These are phyloP conservation scores for Tuber borchii DNA, from an alignment of 495 filamentous ascomycete species.

Conservation along the genomic window DNA sequence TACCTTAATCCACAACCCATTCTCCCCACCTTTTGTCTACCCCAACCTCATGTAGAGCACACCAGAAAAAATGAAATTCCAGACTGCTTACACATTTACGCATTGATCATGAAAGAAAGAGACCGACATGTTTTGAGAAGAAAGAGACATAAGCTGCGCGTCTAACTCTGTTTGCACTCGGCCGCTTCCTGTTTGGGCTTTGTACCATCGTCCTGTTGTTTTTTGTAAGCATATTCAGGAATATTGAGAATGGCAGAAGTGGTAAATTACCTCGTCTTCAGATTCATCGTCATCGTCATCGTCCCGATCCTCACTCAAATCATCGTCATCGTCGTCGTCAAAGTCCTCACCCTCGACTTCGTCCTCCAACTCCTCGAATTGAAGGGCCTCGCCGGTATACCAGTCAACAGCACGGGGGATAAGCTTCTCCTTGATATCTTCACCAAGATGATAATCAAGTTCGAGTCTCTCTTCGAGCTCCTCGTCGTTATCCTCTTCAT, in stretches of 20 bases:
- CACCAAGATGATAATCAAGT: slow-evolving; percentile 96
- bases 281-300: slow-evolving; percentile 79
- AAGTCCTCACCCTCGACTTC: slow-evolving; percentile 76
- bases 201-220: slow-evolving; percentile 71
- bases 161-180: slow-evolving; percentile 99
- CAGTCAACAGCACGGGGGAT: slow-evolving; percentile 98
- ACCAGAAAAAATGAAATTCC: background rate
- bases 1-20: slow-evolving; percentile 22
- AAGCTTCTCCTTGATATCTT: slow-evolving; percentile 99
- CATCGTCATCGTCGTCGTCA: slow-evolving; percentile 86
- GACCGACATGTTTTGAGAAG: slow-evolving; percentile 13
- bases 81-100: background rate
- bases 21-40: slow-evolving; percentile 26
- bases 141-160: slow-evolving; percentile 27
- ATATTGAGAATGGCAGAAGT: slow-evolving; percentile 8
- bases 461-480: slow-evolving; percentile 98
- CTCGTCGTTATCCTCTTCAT: slow-evolving; percentile 68
- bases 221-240: slow-evolving; percentile 36
- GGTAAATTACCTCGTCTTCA: slow-evolving; percentile 77
- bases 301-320: slow-evolving; percentile 76
- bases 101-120: slow-evolving; percentile 1
- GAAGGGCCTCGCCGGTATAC: slow-evolving; percentile 98
- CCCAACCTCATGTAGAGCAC: slow-evolving; percentile 16
- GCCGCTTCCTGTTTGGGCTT: slow-evolving; percentile 99
- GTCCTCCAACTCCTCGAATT: slow-evolving; percentile 90